Evolutionary conservation across 116 monocot genomes (phyloP).

Genomic region (Zostera marina): DNA sequence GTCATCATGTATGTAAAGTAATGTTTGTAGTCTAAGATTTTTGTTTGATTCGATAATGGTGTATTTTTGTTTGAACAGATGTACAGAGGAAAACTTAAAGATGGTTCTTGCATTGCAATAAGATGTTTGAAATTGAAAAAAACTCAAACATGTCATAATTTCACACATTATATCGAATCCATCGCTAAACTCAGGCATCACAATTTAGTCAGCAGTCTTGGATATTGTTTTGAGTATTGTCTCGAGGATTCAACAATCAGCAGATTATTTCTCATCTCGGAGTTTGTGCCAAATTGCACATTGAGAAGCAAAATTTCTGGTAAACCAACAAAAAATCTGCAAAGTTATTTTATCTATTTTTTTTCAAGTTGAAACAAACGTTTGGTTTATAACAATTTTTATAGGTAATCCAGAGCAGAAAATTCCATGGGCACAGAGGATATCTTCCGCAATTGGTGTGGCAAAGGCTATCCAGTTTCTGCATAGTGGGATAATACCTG

Average conservation of each 20-base stretch:
- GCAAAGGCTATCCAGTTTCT: constrained; percentile 75
- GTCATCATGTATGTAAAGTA: constrained; percentile 50
- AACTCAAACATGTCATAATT: constrained; percentile 39
- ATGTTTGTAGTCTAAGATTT: background rate
- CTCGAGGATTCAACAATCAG: constrained; percentile 72
- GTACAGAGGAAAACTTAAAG: constrained; percentile 58
- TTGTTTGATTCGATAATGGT: background rate
- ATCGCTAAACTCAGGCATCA: constrained; percentile 76
- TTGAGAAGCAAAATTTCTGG: constrained; percentile 62
- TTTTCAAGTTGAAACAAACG: no score
- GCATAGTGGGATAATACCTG: constrained; percentile 79
- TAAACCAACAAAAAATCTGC: constrained; percentile 9
- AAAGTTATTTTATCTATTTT: background rate
- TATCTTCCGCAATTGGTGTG: constrained; percentile 73
- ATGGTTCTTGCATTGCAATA: constrained; percentile 55
- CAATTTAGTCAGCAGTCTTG: constrained; percentile 78
- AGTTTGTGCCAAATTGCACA: constrained; percentile 57
- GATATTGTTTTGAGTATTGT: constrained; percentile 75
- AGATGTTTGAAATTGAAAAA: constrained; percentile 73
- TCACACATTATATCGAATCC: constrained; percentile 56
- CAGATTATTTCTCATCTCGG: constrained; percentile 58
- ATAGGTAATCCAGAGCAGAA: constrained; percentile 36
- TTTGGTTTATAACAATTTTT: background rate
- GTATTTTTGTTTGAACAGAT: constrained; percentile 25
- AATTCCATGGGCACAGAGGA: constrained; percentile 71